These are phyloP conservation scores for Phaeodactylum tricornutum DNA, from an alignment of 108 stramenopile species.

Conservation along the genomic window DNA sequence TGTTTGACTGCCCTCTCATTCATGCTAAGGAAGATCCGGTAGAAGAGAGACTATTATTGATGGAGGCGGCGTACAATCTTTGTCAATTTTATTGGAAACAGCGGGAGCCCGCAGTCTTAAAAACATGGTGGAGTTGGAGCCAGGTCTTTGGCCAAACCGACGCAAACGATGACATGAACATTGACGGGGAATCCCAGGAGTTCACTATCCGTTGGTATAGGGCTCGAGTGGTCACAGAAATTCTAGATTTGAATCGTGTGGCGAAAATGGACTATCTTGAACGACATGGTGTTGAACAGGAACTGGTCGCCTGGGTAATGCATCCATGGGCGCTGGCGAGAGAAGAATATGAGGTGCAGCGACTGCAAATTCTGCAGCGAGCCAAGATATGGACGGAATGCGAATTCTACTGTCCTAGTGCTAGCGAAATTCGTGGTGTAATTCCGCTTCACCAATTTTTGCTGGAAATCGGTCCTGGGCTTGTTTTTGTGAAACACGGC, in stretches of 20 bases:
- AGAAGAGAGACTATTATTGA: slow-evolving; percentile 12
- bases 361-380: slow-evolving; percentile 8
- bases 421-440: slow-evolving; percentile 22
- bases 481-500: slow-evolving; percentile 43
- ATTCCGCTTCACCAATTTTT: slow-evolving; percentile 44
- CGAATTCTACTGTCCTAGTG: slow-evolving; percentile 36
- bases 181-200: slow-evolving; percentile 12
- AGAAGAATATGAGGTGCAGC: slow-evolving; percentile 45
- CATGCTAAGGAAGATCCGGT: neutral
- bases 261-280: slow-evolving; percentile 6
- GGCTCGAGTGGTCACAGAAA: slow-evolving; percentile 29
- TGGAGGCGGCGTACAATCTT: slow-evolving; percentile 22
- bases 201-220: slow-evolving; percentile 34
- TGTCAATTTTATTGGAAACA: slow-evolving; percentile 17
- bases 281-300: slow-evolving; percentile 24
- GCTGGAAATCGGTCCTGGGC: slow-evolving; percentile 51
- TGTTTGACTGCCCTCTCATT: slow-evolving; percentile 18
- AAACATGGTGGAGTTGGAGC: slow-evolving; percentile 64
- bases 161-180: slow-evolving; percentile 15
- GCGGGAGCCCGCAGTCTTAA: slow-evolving; percentile 26
- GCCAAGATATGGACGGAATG: slow-evolving; percentile 11
- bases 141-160: slow-evolving; percentile 27
- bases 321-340: slow-evolving; percentile 67
- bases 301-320: slow-evolving; percentile 53
- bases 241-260: slow-evolving; percentile 36